Base-by-base conservation (phyloP, 257 asterid species). In the Salvia rosmarinus region DNA sequence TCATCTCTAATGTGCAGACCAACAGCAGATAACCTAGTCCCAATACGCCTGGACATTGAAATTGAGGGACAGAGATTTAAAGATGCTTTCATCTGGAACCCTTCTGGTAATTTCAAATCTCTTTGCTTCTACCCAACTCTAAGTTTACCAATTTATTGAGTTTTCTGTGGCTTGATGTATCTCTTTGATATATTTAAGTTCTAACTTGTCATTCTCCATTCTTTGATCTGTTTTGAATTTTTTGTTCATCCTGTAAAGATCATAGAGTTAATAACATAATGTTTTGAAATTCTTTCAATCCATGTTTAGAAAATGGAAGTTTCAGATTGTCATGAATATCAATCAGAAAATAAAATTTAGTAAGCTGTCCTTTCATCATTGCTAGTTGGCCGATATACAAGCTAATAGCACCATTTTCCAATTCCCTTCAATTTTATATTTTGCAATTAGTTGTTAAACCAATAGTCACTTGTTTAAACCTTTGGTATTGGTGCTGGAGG, bases 41-140 rank as follows among this genome's bases (percentile, higher is more conserved):
- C 99, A 0, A 88, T 95, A 66, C 89, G 91, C 10, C 82, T 91
- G 57, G 98, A 95, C 76, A 84, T 95, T 61, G 98, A 91, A 72
- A 87, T 86, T 70, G 98, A 91, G 44, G 99, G 98, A 11, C 96
- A 86, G 81, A 85, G 90, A 71, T 85, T 80, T 78, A 85, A 87
- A 72, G 99, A 91, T 81, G 92, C 95, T 79, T 88, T 95, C 78
- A 79, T 76, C 28, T 95, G 97, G 98, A 95, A 95, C 49, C 97
- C 98, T 20, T 83, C 96, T 43, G 99, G 99, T 91, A 84, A 69
- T 14, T 75, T 44, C 2, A 4, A 10, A 35, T 77, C 44, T 28
- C 1, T 61, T 11, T 47, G 39, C 50, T 17, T 28, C 16, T 57
- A 47, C 17, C 46, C 14, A 43, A 21, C 47, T 47, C n/a, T 66